Evolutionary conservation across 1,139 yeast genomes (phyloP), one percentile per base, ranked within the genome.

Genomic region (Hemisphaericaspora lyxosophila): DNA sequence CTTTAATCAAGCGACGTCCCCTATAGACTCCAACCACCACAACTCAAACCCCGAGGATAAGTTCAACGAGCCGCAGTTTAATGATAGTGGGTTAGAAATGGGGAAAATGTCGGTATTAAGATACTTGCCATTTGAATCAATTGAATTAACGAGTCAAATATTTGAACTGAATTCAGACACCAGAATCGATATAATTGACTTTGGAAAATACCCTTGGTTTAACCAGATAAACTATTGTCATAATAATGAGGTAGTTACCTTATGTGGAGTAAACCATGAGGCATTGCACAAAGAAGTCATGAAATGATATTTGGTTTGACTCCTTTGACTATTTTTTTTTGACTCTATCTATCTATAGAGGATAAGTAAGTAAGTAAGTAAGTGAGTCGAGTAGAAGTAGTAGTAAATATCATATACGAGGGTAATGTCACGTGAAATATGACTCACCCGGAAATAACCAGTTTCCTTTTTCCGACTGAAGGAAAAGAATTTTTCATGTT

Each of bases 171-270:
- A 50, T 34, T 51, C 57, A n/a, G 41, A 32, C 12, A 35, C 33
- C 4, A 33, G 64, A 40, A 42, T 44, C 33, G 32, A 30, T 14
- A 48, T 53, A 13, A 34, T 26, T n/a, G 49, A 45, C 17, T 40
- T 54, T 26, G 36, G 20, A 23, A 26, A 33, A 4, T 40, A 45
- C 34, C 13, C 36, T 12, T 57, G 60, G 60, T 55, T 54, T 34
- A 20, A 28, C 2, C 22, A 20, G 8, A 35, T 49, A 8, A 19
- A 18, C 4, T 43, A 26, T 29, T 54, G 56, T 35, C 40, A 42
- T 34, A 35, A 27, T 6, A 25, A 28, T 13, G n/a, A n/a, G n/a
- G n/a, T n/a, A n/a, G n/a, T n/a, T n/a, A 20, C 23, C 7, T 19
- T 29, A 3, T 54, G 59, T 42, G 53, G 53, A 2, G 17, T 39